Conservation (phyloP, 2,329 filamentous ascomycete genomes). For the Hymenoscyphus fraxineus region DNA sequence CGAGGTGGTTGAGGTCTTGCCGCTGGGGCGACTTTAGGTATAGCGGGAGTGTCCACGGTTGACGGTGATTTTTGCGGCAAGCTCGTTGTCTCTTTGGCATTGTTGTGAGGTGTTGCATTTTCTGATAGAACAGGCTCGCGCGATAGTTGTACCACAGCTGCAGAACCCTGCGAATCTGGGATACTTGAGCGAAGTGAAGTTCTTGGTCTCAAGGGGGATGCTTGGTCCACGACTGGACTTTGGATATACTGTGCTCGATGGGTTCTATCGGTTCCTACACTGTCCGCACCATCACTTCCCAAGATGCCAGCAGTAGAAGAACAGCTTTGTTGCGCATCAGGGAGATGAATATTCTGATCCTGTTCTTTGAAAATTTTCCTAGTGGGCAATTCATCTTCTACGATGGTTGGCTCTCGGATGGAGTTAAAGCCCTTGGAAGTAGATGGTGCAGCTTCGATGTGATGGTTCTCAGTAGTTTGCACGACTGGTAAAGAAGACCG, state of each 20-base stretch:
- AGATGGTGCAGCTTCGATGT: not conserved
- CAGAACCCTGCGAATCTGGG: conserved; percentile 8
- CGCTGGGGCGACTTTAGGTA: not conserved
- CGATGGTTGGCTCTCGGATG: not conserved
- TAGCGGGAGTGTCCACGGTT: not conserved
- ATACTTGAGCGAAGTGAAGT: conserved; percentile 8
- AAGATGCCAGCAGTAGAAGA: conserved; percentile 8
- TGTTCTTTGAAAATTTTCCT: not conserved
- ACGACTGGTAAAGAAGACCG: conserved; percentile 2
- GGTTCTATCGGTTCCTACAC: not conserved
- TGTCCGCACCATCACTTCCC: conserved; percentile 10
- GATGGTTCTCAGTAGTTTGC: not conserved
- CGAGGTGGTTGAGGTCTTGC: conserved; percentile 3
- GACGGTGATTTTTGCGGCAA: not conserved
- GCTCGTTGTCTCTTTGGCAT: not conserved
- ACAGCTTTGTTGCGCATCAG: not conserved
- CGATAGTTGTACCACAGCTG: not conserved
- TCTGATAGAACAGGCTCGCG: not conserved
- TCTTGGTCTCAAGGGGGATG: conserved; percentile 2
- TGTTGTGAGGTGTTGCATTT: not conserved
- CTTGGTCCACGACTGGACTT: not conserved
- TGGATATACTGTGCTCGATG: not conserved
- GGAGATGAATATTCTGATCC: not conserved
- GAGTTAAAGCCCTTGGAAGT: not conserved
- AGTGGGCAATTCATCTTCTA: conserved; percentile 1